phyloP scores from a whole-genome alignment of 2,329 filamentous ascomycete genomes.

The Diaporthe sp. region DNA sequence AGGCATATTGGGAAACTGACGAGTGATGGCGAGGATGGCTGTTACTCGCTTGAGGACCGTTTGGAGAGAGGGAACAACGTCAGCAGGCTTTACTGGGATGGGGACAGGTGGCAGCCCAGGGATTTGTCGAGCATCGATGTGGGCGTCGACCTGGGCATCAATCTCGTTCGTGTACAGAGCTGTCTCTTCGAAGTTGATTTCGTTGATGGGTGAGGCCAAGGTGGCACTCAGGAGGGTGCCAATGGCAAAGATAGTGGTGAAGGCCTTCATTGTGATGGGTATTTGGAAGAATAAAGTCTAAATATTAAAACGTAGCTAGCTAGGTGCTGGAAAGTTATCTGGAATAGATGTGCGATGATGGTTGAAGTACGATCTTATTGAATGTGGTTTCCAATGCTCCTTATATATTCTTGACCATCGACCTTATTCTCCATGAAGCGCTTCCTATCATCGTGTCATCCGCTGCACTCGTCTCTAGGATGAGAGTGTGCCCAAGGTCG shows the following conservation, averaged over 20 bases:
- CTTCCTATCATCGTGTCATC: not conserved
- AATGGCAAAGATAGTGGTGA: slow-evolving; percentile 5
- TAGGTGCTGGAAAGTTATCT: not conserved
- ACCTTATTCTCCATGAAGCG: not conserved
- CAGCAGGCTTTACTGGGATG: not conserved
- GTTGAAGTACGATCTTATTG: not conserved
- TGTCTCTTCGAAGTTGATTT: slow-evolving; percentile 7
- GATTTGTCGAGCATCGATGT: not conserved
- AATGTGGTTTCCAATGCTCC: not conserved
- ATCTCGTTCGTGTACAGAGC: not conserved
- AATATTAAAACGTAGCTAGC: not conserved
- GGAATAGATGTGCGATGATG: not conserved
- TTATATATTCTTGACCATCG: not conserved
- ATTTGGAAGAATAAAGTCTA: not conserved
- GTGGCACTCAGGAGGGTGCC: not conserved
- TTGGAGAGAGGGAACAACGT: not conserved
- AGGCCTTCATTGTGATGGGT: not conserved
- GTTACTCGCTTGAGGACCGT: not conserved
- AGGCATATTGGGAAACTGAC: not conserved
- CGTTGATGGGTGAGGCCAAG: not conserved
- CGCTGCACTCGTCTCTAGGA: not conserved
- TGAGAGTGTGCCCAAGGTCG: not conserved
- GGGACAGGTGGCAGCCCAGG: not conserved
- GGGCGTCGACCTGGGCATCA: not conserved
- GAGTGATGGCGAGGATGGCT: not conserved